These are phyloP conservation scores for Sarocladiaceae sp. DNA, from an alignment of 2,329 filamentous ascomycete species.

Conservation along the genomic window DNA sequence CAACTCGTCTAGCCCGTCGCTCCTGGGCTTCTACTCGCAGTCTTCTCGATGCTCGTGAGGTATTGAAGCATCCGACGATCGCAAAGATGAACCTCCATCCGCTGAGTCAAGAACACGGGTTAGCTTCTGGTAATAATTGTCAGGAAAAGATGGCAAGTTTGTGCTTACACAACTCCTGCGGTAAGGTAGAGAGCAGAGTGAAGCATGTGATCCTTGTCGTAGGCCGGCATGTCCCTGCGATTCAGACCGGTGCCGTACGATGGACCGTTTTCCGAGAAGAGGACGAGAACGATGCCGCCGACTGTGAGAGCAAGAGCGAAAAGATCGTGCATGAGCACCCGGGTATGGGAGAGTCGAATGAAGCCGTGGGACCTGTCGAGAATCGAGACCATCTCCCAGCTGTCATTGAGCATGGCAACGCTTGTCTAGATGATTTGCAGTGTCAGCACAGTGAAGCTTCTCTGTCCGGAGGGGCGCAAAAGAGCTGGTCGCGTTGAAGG, in stretches of 20 bases:
- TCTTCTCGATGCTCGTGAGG: slow-evolving; percentile 17
- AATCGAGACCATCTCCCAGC: slow-evolving; percentile 28
- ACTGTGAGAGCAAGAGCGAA: slow-evolving; percentile 25
- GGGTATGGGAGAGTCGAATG: slow-evolving; percentile 19
- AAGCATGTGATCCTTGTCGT: slow-evolving; percentile 16
- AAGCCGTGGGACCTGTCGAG: slow-evolving; percentile 21
- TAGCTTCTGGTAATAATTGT: neutral
- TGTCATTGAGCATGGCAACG: slow-evolving; percentile 30
- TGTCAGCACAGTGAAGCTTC: neutral
- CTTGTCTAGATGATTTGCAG: slow-evolving; percentile 20
- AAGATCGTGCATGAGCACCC: slow-evolving; percentile 26
- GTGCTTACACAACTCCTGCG: slow-evolving; percentile 19
- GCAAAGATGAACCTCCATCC: slow-evolving; percentile 22
- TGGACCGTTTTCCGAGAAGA: slow-evolving; percentile 19
- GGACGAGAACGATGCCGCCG: slow-evolving; percentile 27
- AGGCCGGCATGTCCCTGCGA: slow-evolving; percentile 14
- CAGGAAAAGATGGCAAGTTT: neutral
- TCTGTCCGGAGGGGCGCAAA: neutral
- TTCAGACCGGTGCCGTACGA: slow-evolving; percentile 10
- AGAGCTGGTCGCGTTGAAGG: too few species aligned
- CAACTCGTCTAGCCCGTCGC: neutral
- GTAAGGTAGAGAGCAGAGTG: slow-evolving; percentile 8
- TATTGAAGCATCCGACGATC: slow-evolving; percentile 23
- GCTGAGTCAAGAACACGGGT: slow-evolving; percentile 14
- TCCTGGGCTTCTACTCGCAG: neutral